These are phyloP conservation scores for Helichrysum umbraculigerum DNA, from an alignment of 129 eudicot genomes.

Conservation along the genomic window DNA sequence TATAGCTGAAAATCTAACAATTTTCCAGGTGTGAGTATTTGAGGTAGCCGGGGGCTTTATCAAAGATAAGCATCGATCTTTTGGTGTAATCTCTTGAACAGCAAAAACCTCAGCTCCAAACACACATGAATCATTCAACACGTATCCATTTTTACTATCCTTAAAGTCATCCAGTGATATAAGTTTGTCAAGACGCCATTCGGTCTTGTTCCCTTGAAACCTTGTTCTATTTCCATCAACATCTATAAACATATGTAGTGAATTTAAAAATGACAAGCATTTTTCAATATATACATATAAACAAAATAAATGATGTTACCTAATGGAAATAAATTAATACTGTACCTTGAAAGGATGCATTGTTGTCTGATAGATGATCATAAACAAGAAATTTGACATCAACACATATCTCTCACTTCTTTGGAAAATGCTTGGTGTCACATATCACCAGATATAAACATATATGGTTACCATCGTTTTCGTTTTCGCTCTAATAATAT, in stretches of 20 bases:
- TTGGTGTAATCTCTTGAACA: background rate
- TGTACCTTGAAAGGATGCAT: slow-evolving; percentile 18
- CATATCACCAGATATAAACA: slow-evolving; percentile 10
- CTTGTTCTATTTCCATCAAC: slow-evolving; percentile 13
- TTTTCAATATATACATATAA: background rate
- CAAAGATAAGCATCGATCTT: slow-evolving; percentile 5
- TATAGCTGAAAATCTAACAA: background rate
- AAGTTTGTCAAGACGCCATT: slow-evolving; percentile 1
- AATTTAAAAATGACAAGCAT: no score
- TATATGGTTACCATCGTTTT: slow-evolving; percentile 8
- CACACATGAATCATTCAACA: slow-evolving; percentile 16
- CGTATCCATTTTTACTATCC: slow-evolving; percentile 1
- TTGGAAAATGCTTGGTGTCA: slow-evolving; percentile 1
- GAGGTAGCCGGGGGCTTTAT: background rate
- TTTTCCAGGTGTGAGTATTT: slow-evolving; percentile 16
- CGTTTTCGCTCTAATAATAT: background rate
- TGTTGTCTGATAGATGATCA: slow-evolving; percentile 3
- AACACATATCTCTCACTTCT: slow-evolving; percentile 26
- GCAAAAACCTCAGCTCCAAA: slow-evolving; percentile 28
- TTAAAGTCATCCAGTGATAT: slow-evolving; percentile 8
- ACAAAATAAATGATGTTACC: background rate
- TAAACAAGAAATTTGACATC: slow-evolving; percentile 13
- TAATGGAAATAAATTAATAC: no score
- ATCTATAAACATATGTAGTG: slow-evolving; percentile 1
- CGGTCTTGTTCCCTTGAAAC: slow-evolving; percentile 3